Base-by-base conservation (phyloP, 2,329 filamentous ascomycete genomes). In the Diplodia mutila region DNA sequence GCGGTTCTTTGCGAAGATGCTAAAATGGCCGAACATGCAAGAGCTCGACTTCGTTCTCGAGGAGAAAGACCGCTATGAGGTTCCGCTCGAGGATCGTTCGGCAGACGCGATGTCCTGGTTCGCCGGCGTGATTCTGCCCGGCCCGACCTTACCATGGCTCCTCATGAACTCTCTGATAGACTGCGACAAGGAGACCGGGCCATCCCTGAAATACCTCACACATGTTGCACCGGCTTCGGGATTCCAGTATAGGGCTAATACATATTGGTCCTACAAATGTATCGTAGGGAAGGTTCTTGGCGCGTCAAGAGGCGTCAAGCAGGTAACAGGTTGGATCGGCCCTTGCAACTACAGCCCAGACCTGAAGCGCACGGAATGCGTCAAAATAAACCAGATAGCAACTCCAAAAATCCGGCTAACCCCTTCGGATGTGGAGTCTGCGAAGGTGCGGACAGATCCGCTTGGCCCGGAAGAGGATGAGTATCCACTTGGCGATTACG, bases 111-210 rank as follows among this genome's bases (percentile, higher is more conserved):
- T 92, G 86, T 90, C 91, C 7, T 93, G 91, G 80, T 92, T 93
- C 73, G 91, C 89, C 46, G 90, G 90, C 4, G 84, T 93, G 16
- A 85, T 93, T 42, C 79, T 93, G 3, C 91, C 91, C 9, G 91
- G 91, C 12, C 84, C 86, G 76, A 84, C 87, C 76, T 87, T 91
- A 54, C 89, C 90, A 2, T 93, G 91, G 79, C 84, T 92, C 46
- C 87, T 92, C 54, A 93, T 93, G 89, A 93, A 92, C 75, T 86
- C 90, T 4, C 83, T 93, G 52, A 88, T 93, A 70, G 91, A 93
- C 75, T 87, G 91, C 72, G 90, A 93, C 73, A 87, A 88, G 1
- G 90, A 91, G 74, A 84, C 84, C 4, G 88, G 87, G 5, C 86
- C 90, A 69, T 82, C 87, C 8, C 84, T 93, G 18, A 87, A 88